These are phyloP conservation scores for Gelatoporia subvermispora DNA, from an alignment of 768 basidiomycete genomes.

Conservation along the genomic window DNA sequence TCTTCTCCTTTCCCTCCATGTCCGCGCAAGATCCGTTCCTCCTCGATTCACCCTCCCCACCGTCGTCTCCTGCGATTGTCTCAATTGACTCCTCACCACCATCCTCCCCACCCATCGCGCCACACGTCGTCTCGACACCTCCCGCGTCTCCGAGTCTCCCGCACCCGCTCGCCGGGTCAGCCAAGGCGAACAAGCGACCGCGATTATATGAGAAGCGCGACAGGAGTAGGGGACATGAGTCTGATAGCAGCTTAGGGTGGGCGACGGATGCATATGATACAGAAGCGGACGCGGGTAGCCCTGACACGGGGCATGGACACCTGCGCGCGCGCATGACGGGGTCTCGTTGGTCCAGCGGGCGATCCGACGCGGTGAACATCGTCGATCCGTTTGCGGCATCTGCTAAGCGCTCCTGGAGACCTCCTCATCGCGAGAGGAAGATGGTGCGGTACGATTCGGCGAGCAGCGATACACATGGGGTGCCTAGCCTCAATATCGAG, in stretches of 20 bases:
- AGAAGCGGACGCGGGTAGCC: conserved; percentile 1
- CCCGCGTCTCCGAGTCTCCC: conserved; percentile 23
- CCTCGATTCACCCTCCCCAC: not conserved
- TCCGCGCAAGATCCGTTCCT: not conserved
- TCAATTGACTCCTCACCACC: conserved; percentile 34
- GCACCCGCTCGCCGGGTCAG: conserved; percentile 59
- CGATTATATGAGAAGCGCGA: conserved; percentile 38
- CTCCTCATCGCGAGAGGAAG: conserved; percentile 15
- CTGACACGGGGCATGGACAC: no score
- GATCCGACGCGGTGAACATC: conserved; percentile 7
- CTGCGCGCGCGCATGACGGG: conserved; percentile 3
- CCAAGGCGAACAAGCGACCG: conserved; percentile 39
- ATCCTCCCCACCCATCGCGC: conserved; percentile 26
- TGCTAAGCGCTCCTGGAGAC: conserved; percentile 14
- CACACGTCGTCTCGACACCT: conserved; percentile 26
- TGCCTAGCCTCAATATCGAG: no score
- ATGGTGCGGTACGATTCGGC: conserved; percentile 1
- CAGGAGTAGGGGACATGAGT: conserved; percentile 19
- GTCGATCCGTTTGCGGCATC: conserved; percentile 15
- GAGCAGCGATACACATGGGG: no score
- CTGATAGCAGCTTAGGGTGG: no score
- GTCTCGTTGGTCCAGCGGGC: conserved; percentile 2
- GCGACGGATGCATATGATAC: conserved; percentile 3
- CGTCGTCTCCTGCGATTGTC: conserved; percentile 44
- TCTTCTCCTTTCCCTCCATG: not conserved